Evolutionary conservation across 2,329 filamentous ascomycete genomes (phyloP), one percentile per base, ranked within the genome.

Genomic region (Sclerotinia spermophila): DNA sequence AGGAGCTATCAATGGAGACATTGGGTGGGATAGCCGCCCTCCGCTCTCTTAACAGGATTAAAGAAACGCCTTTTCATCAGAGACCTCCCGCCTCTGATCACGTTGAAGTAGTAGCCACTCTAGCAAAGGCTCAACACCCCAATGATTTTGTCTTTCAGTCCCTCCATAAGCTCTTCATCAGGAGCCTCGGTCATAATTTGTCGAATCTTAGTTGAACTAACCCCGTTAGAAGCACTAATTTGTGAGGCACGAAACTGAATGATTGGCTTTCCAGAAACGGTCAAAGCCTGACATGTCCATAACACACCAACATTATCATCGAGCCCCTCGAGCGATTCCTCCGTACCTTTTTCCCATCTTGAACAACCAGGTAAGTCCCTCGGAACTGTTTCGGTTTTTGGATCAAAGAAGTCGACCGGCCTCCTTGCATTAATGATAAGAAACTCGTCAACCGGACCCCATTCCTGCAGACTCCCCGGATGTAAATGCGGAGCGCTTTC

Each of bases 161-260:
- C 17, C n/a, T 65, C 33, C 45, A 53, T 65, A 3, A 65, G 62
- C 24, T 65, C 33, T 27, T 30, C 45, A 53, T 65, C 45, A 1
- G 33, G 24, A 7, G 33, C 33, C 33, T 65, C 45, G 2, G 62
- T 24, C 62, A 65, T 65, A 24, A 65, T 53, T 27, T 30, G 33
- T 40, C 62, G 62, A 38, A 65, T 65, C 15, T 65, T 65, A 2
- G 62, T 65, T 24, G 62, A 65, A 21, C 62, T 65, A 40, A 65
- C 24, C 10, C 62, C 62, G 24, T 65, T 65, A 17, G 62, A 65
- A 5, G 33, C 45, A 24, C 62, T 65, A 5, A 19, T 27, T 5
- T 65, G 33, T 0, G 62, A 65, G 17, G 62, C 62, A 40, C 62
- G 62, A 3, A 65, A 65, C 8, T 40, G 15, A 7, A 65, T 65